Conservation (phyloP, 257 asterid species). For the Solanum tarijense region DNA sequence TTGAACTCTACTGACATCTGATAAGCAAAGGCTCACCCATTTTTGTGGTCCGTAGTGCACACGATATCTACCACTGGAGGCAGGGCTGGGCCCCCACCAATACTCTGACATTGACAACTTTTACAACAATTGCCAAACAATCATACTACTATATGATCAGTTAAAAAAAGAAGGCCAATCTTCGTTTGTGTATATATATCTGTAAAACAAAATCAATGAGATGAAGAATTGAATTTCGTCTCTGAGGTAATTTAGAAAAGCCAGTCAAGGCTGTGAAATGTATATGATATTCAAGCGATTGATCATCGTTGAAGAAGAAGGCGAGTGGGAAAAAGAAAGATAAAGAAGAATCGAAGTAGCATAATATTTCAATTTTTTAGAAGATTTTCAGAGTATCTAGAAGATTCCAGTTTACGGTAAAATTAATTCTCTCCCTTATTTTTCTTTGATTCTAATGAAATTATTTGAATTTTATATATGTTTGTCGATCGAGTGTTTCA, state of each 20-base stretch:
- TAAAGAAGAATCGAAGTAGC: too few relatives aligned
- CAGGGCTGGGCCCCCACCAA: neutral
- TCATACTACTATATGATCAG: neutral
- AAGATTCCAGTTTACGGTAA: slow-evolving; percentile 12
- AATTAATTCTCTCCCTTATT: neutral
- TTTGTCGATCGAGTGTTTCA: neutral
- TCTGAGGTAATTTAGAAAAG: neutral
- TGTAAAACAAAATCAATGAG: neutral
- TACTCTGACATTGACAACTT: neutral
- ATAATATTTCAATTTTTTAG: too few relatives aligned
- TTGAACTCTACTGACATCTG: neutral
- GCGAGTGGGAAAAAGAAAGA: slow-evolving; percentile 83
- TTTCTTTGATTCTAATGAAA: too few relatives aligned
- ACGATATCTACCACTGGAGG: neutral
- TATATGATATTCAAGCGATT: slow-evolving; percentile 60
- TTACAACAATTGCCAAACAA: neutral
- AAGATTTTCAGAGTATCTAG: neutral
- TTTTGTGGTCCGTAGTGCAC: neutral
- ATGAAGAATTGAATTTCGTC: neutral
- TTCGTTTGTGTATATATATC: neutral
- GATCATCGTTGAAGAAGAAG: slow-evolving; percentile 75
- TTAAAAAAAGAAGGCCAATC: neutral
- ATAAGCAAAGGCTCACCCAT: neutral
- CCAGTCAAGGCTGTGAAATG: slow-evolving; percentile 50
- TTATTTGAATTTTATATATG: neutral